Base-by-base conservation (phyloP, 2,329 filamentous ascomycete genomes). In the Nigrospora sphaerica region DNA sequence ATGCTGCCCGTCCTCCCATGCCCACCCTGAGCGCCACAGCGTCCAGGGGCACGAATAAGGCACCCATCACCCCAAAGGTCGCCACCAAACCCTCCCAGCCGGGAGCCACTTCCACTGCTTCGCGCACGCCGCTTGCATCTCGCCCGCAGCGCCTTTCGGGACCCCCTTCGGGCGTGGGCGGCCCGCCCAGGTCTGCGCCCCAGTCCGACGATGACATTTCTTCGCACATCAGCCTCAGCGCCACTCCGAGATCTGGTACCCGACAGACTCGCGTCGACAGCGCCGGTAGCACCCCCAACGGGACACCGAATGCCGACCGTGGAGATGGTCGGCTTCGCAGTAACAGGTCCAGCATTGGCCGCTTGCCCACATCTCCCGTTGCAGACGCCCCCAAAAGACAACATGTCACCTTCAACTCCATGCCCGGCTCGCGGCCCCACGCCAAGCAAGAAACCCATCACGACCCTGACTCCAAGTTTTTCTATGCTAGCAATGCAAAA, bases 401-500 rank as follows among this genome's bases (percentile, higher is more conserved):
- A 51, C 60, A 57, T 12, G 64, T 71, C 17, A 65, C 70, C 17
- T 72, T 75, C 49, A 68, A 60, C 53, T 60, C 72, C 6, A 55
- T 60, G 7, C 58, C 62, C 12, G 42, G 19, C 13, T 49, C 52
- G 9, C 56, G 57, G 16, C 52, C 46, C 18, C 49, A 56, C 45
- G 48, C 53, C 39, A 61, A 54, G 49, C 55, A 63, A 57, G 56
- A 63, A 19, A 41, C 39, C 12, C 46, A 56, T 32, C 45, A 48
- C 44, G 32, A 48, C 49, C 55, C 59, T 17, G 75, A 78, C 44
- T 68, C 84, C 45, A 92, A 89, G 69, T 97, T 97, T 75, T 96
- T 98, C 64, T 91, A 95, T 62, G 93, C 91, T 28, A 88, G 83
- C 62, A 88, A 95, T 55, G 86, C 78, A 35, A 83, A 78, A 55